These are phyloP conservation scores for Papilionanthe hybrid DNA, from an alignment of 116 monocot genomes.

Conservation along the genomic window DNA sequence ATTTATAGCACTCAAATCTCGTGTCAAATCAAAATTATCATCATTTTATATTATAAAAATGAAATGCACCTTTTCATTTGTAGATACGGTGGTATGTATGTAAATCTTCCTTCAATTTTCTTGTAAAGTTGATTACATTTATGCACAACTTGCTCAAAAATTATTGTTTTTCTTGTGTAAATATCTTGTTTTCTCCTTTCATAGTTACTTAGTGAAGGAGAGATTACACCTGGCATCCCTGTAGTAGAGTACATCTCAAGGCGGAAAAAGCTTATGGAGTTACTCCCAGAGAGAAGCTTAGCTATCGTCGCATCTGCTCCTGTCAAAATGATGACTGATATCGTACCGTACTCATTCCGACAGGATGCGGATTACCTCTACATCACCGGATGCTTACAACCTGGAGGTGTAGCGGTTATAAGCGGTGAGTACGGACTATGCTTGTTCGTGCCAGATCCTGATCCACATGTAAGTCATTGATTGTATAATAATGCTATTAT, in stretches of 20 bases:
- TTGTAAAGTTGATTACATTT: background rate
- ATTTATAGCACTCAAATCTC: no score
- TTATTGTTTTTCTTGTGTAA: background rate
- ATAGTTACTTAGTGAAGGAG: slow-evolving; percentile 67
- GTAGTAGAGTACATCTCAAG: slow-evolving; percentile 63
- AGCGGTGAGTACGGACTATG: slow-evolving; percentile 62
- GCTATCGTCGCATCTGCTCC: slow-evolving; percentile 85
- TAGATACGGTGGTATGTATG: no score
- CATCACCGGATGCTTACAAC: slow-evolving; percentile 83
- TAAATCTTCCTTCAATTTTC: background rate
- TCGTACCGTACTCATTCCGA: slow-evolving; percentile 85
- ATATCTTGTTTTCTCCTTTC: slow-evolving; percentile 7
- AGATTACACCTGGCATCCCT: slow-evolving; percentile 75
- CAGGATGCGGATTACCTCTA: slow-evolving; percentile 90
- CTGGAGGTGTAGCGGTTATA: slow-evolving; percentile 83
- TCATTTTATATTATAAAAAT: no score
- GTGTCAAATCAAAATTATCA: no score
- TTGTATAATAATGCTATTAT: background rate
- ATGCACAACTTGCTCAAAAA: background rate
- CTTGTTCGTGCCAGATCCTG: slow-evolving; percentile 91
- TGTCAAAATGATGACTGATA: slow-evolving; percentile 97
- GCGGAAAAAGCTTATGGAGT: slow-evolving; percentile 61
- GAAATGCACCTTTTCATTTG: no score
- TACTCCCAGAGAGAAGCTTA: slow-evolving; percentile 79
- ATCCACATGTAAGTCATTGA: slow-evolving; percentile 56